Percentiles rank a stretch among this genome's conserved stretches.
Conservation (phyloP, 257 asterid species). For the Nemophila menziesii region DNA sequence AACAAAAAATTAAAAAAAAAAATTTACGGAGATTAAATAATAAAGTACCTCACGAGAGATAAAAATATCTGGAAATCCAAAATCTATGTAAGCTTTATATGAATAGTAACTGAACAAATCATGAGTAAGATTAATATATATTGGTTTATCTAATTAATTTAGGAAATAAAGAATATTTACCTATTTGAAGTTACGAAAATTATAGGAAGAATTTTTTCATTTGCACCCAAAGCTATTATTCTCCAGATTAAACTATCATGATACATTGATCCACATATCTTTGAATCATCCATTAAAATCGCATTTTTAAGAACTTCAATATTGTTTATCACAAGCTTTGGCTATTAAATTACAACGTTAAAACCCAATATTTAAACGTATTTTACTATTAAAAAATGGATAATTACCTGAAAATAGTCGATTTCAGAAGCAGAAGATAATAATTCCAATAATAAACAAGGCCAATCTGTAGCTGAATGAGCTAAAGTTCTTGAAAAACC, state of each 20-base stretch:
- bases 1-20: neutral
- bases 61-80: constrained; percentile 86
- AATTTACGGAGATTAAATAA: neutral
- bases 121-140: neutral
- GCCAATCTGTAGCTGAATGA: constrained; percentile 93
- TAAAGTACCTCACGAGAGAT: constrained; percentile 83
- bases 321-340: constrained; percentile 93
- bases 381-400: too few species aligned
- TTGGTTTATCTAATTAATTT: neutral
- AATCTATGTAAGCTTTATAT: constrained; percentile 71
- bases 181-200: constrained; percentile 81
- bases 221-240: constrained; percentile 74
- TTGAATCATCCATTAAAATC: constrained; percentile 41
- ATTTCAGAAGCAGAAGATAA: constrained; percentile 82
- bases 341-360: constrained; percentile 46
- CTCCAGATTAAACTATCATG: constrained; percentile 97
- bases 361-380: constrained; percentile 12
- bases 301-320: constrained; percentile 84
- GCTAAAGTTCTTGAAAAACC: constrained; percentile 80
- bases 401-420: constrained; percentile 81
- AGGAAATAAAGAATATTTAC: constrained; percentile 23
- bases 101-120: constrained; percentile 75
- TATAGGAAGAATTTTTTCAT: constrained; percentile 76
- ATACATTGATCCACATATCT: constrained; percentile 68
- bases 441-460: constrained; percentile 77